A percentile compares a stretch with the other conserved stretches of the same genome.
Evolutionary conservation across 2,329 filamentous ascomycete genomes (phyloP).

Genomic region (Huntiella savannae): DNA sequence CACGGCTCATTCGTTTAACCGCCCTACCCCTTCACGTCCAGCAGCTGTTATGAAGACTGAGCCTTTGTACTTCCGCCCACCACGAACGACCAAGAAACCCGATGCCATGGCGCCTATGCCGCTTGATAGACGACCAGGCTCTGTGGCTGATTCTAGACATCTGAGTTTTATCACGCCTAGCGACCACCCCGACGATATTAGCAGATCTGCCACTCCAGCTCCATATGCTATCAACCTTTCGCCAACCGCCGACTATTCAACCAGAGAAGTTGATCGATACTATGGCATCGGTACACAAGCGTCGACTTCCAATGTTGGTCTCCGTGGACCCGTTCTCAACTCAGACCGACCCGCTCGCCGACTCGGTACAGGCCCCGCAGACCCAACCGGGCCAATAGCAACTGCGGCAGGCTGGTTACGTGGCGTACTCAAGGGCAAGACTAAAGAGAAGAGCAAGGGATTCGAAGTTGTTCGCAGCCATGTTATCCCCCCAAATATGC

Average conservation of each 20-base stretch:
- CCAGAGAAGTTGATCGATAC: slow-evolving; percentile 91
- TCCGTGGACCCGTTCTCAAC: slow-evolving; percentile 64
- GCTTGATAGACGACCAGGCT: slow-evolving; percentile 13
- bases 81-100: slow-evolving; percentile 39
- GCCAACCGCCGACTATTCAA: slow-evolving; percentile 60
- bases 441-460: slow-evolving; percentile 85
- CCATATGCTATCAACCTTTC: slow-evolving; percentile 26
- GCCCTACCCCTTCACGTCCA: slow-evolving; percentile 29
- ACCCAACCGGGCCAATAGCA: slow-evolving; percentile 79
- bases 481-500: slow-evolving; percentile 47
- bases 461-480: slow-evolving; percentile 92
- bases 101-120: slow-evolving; percentile 30
- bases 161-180: slow-evolving; percentile 20
- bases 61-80: slow-evolving; percentile 80
- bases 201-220: slow-evolving; percentile 27
- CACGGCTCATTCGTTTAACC: slow-evolving; percentile 53
- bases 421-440: slow-evolving; percentile 60
- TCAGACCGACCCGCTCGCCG: slow-evolving; percentile 65
- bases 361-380: slow-evolving; percentile 80
- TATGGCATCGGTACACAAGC: slow-evolving; percentile 44
- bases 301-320: not conserved
- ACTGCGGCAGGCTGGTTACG: slow-evolving; percentile 83
- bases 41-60: slow-evolving; percentile 31
- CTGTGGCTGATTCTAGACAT: slow-evolving; percentile 20
- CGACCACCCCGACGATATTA: slow-evolving; percentile 24